phyloP scores from a whole-genome alignment of 495 filamentous ascomycete species.

The Corynascus novoguineensis region DNA sequence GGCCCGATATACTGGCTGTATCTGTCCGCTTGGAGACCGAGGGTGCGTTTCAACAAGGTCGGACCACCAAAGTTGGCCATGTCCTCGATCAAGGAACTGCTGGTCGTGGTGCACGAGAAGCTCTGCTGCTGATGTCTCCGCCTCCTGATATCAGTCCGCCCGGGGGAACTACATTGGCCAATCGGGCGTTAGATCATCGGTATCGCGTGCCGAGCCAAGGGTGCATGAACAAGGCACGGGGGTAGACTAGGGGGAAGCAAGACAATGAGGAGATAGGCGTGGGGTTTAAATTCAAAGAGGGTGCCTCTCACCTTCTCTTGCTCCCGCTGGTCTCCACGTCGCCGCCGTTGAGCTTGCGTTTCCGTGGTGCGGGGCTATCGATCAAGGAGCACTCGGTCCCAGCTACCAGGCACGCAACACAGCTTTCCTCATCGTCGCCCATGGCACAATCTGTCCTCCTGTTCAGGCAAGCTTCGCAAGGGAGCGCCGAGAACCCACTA shows the following conservation, averaged over 20 bases:
- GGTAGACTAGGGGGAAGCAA: background rate
- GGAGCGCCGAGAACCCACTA: slow-evolving; percentile 35
- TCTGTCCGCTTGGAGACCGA: slow-evolving; percentile 57
- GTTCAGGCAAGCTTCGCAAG: slow-evolving; percentile 65
- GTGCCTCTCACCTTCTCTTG: slow-evolving; percentile 51
- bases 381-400: slow-evolving; percentile 59
- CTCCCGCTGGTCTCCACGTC: slow-evolving; percentile 51
- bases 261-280: slow-evolving; percentile 6
- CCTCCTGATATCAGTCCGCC: slow-evolving; percentile 49
- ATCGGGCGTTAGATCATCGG: slow-evolving; percentile 38
- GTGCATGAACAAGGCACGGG: slow-evolving; percentile 9
- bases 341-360: slow-evolving; percentile 63
- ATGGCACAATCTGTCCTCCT: slow-evolving; percentile 88
- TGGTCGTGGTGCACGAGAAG: slow-evolving; percentile 49
- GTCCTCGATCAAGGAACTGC: slow-evolving; percentile 51
- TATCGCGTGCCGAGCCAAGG: slow-evolving; percentile 8
- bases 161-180: slow-evolving; percentile 46
- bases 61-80: slow-evolving; percentile 58
- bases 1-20: slow-evolving; percentile 62
- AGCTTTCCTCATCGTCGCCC: slow-evolving; percentile 61
- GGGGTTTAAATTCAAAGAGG: slow-evolving; percentile 7
- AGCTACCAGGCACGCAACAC: slow-evolving; percentile 57
- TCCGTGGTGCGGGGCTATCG: slow-evolving; percentile 64
- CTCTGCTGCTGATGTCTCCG: slow-evolving; percentile 48
- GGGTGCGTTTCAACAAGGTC: slow-evolving; percentile 56